phyloP scores from a whole-genome alignment of 2,329 filamentous ascomycete species.

The Penicillium concentricum region DNA sequence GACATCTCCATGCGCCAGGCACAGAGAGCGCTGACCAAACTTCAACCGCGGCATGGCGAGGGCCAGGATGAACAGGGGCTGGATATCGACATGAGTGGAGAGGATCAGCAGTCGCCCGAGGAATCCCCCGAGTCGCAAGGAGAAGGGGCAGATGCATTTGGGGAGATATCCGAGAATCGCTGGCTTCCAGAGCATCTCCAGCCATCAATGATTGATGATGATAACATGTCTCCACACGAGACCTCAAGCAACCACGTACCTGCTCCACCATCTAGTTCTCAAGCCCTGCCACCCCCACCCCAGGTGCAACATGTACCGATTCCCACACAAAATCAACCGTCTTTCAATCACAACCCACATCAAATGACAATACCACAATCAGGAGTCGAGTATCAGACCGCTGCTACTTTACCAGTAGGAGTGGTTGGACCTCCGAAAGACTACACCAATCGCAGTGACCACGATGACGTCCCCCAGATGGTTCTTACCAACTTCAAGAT shows the following conservation, averaged over 20 bases:
- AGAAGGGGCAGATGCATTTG: conserved; percentile 26
- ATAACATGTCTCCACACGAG: conserved; percentile 24
- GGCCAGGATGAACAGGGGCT: conserved; percentile 23
- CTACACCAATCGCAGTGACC: conserved; percentile 26
- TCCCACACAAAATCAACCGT: conserved; percentile 22
- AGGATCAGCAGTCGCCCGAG: conserved; percentile 27
- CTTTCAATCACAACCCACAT: conserved; percentile 23
- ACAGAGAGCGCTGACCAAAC: conserved; percentile 37
- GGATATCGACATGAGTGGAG: conserved; percentile 24
- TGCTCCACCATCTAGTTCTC: conserved; percentile 19
- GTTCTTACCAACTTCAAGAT: conserved; percentile 41
- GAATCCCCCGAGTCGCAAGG: conserved; percentile 28
- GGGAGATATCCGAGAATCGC: conserved; percentile 30
- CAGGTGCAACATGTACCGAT: conserved; percentile 24
- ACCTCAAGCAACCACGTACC: conserved; percentile 20
- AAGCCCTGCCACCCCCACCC: conserved; percentile 21
- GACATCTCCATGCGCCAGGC: conserved; percentile 42
- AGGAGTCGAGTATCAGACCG: conserved; percentile 22
- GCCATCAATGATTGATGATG: conserved; percentile 28
- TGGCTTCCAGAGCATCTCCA: conserved; percentile 34
- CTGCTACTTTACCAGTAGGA: conserved; percentile 18
- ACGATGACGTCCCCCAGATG: conserved; percentile 29
- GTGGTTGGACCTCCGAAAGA: conserved; percentile 24
- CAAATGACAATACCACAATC: conserved; percentile 25
- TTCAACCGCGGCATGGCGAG: conserved; percentile 32